phyloP scores from a whole-genome alignment of 306 rosid species.

The Pyrus bretschneideri region DNA sequence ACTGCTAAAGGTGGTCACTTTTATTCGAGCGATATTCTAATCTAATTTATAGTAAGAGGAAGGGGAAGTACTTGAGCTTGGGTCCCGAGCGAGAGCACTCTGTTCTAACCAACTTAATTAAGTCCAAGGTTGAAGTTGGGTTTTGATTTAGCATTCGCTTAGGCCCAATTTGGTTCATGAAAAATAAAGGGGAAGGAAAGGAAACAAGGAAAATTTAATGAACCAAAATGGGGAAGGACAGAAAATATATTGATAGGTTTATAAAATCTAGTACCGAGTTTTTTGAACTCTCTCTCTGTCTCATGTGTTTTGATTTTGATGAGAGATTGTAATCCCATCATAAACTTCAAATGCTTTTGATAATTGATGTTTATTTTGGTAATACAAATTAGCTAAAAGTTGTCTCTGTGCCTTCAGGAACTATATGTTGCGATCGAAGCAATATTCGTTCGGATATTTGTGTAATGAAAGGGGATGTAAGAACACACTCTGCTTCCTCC shows the following conservation, averaged over 20 bases:
- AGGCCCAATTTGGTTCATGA: too few relatives aligned
- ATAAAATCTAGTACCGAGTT: too few relatives aligned
- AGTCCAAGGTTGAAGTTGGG: too few relatives aligned
- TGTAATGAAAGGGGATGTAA: slow-evolving; percentile 79
- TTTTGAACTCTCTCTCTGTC: not conserved
- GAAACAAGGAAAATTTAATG: too few relatives aligned
- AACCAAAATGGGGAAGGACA: too few relatives aligned
- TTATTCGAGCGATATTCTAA: not conserved
- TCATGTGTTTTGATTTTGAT: not conserved
- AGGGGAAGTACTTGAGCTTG: too few relatives aligned
- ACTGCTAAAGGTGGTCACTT: not conserved
- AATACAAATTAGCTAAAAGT: not conserved
- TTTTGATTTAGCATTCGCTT: too few relatives aligned
- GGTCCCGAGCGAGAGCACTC: too few relatives aligned
- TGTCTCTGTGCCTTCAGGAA: slow-evolving; percentile 36
- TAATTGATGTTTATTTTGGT: not conserved
- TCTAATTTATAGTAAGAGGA: too few relatives aligned
- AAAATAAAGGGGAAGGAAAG: too few relatives aligned
- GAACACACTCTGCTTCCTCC: slow-evolving; percentile 60
- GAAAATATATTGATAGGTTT: too few relatives aligned
- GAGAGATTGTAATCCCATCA: not conserved
- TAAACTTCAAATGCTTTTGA: not conserved
- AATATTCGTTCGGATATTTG: slow-evolving; percentile 79
- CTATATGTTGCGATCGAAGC: slow-evolving; percentile 77
- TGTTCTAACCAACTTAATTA: too few relatives aligned